Base-by-base conservation (phyloP, 139 green algal genomes). In the Monoraphidium neglectum region DNA sequence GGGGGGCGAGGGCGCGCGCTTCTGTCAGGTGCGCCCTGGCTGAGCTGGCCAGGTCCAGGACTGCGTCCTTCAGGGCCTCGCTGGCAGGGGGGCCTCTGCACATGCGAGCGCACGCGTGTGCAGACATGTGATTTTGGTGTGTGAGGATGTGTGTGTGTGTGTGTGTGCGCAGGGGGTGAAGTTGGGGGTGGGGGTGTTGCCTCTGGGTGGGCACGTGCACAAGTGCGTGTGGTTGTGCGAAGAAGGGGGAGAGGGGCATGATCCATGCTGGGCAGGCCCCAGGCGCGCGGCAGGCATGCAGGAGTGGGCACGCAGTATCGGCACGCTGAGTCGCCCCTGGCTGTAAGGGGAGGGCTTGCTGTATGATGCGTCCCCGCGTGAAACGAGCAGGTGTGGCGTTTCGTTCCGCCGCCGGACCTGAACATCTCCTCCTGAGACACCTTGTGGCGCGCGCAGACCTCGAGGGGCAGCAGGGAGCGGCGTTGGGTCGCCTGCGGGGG, bases 21-120 rank as follows among this genome's bases (percentile, higher is more conserved):
- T 92, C 87, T n/a, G 90, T 87, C 62, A 97, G 64, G 70, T 96
- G 89, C 23, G 68, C 77, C 80, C 90, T 90, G 37, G 88, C 90
- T 18, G 78, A 69, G 2, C 72, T 81, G 18, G 90, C 91, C 26
- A 95, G 81, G 0, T 74, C 66, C 47, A 86, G 71, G 1, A 84
- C 85, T 1, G 90, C 88, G 24, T 93, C 88, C 28, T 80, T 70
- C 62, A 95, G 72, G 5, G 73, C 82, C 32, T 90, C 84, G 15
- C 61, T 79, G 21, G 77, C 57, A n/a, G 28, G 46, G 3, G 70
- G 71, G 49, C 40, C 26, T 12, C 43, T 51, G 43, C 8, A 12
- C 12, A 12, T 12, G 43, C 8, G 8, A 15, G 56, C 56, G 56
- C 5, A 6, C 10, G 21, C 10, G 24, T 15, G 26, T 12, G 12